These are phyloP conservation scores for Arxiozyma slooffiae DNA, from an alignment of 1,139 yeast species.

Conservation along the genomic window DNA sequence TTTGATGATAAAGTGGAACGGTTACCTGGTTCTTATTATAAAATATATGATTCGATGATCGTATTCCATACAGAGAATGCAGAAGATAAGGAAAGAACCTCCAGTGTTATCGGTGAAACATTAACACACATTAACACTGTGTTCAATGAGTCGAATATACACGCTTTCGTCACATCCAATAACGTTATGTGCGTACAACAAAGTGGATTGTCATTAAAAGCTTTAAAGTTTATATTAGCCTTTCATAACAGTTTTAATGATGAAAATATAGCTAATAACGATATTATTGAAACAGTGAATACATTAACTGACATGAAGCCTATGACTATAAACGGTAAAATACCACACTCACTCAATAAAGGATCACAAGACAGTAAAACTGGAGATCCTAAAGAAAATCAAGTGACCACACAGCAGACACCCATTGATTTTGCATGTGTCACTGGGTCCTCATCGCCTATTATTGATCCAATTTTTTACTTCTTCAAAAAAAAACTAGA, in stretches of 20 bases:
- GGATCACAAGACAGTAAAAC: neutral
- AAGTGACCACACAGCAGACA: slow-evolving; percentile 8
- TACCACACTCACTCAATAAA: neutral
- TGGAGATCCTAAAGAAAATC: neutral
- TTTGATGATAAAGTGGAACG: slow-evolving; percentile 65
- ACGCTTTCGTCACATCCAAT: slow-evolving; percentile 52
- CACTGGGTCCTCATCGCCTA: slow-evolving; percentile 61
- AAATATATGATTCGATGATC: slow-evolving; percentile 64
- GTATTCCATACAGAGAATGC: slow-evolving; percentile 57
- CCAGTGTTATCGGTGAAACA: slow-evolving; percentile 71
- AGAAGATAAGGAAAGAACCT: slow-evolving; percentile 59
- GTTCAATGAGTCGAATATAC: slow-evolving; percentile 54
- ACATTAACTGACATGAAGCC: neutral
- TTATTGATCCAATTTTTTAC: slow-evolving; percentile 61
- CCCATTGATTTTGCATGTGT: slow-evolving; percentile 35
- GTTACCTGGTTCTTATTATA: slow-evolving; percentile 67
- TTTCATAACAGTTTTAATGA: slow-evolving; percentile 20
- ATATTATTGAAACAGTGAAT: neutral
- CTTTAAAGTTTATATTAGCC: slow-evolving; percentile 39
- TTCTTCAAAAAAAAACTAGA: slow-evolving; percentile 41
- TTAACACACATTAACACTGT: slow-evolving; percentile 76
- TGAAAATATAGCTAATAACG: too few relatives aligned
- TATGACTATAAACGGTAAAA: slow-evolving; percentile 2
- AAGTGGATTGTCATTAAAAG: slow-evolving; percentile 42
- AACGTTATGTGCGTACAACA: slow-evolving; percentile 58